phyloP scores from a whole-genome alignment of 179 eudicot genomes.

The Actinidia chinensis region DNA sequence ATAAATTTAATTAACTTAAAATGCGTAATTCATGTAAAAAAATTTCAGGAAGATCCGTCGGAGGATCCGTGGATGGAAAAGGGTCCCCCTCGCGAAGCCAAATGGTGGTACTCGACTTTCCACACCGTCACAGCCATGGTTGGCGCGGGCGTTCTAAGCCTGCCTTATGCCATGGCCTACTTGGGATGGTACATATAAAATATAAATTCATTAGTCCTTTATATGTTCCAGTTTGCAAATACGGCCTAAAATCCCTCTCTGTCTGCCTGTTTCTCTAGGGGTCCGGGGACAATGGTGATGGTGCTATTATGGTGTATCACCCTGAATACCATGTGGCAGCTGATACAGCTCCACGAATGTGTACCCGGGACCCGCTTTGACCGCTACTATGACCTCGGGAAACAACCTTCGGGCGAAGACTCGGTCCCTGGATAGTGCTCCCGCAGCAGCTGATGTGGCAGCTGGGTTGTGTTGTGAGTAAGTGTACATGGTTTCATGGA shows the following conservation, averaged over 20 bases:
- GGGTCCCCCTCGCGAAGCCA: constrained; percentile 61
- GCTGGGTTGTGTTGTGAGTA: constrained; percentile 79
- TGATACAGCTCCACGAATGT: constrained; percentile 79
- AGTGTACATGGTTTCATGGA: constrained; percentile 92
- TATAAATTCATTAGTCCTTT: background rate
- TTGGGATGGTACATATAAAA: constrained; percentile 58
- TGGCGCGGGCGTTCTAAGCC: constrained; percentile 86
- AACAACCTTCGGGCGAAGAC: constrained; percentile 72
- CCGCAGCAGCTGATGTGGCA: constrained; percentile 86
- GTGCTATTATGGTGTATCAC: constrained; percentile 76
- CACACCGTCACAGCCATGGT: constrained; percentile 90
- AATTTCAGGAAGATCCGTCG: constrained; percentile 43
- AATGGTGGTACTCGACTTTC: constrained; percentile 87
- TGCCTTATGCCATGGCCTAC: constrained; percentile 86
- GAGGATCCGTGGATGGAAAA: constrained; percentile 38
- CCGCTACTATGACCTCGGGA: constrained; percentile 61
- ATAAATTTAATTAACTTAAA: background rate
- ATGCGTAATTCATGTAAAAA: background rate
- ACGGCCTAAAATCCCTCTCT: background rate
- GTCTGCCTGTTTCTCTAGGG: constrained; percentile 46
- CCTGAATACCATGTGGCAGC: constrained; percentile 74
- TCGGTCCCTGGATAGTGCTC: constrained; percentile 79
- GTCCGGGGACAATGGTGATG: constrained; percentile 71
- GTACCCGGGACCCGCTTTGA: constrained; percentile 81
- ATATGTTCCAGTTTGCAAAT: background rate